Evolutionary conservation across 176 grass and related monocot genomes (phyloP), one percentile per base, ranked within the genome.

Genomic region (Triticum dicoccoides): DNA sequence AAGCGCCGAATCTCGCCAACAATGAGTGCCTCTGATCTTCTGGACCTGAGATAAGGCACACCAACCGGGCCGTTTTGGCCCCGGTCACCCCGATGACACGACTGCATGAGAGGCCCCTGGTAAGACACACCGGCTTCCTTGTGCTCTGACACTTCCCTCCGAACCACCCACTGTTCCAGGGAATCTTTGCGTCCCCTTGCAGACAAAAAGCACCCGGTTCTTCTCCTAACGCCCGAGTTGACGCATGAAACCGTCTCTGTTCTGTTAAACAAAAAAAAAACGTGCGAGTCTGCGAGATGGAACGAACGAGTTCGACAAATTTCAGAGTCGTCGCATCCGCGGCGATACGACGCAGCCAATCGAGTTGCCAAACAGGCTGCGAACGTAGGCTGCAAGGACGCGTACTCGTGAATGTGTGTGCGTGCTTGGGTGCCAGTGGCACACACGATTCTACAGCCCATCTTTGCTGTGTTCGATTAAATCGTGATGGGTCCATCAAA

Each of bases 161-260:
- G 3, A 78, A 56, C 51, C 6, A n/a, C 39, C 39, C 47, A 83
- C 72, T 61, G 58, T 65, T 83, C 49, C 51, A 51, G 9, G 73
- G 65, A 88, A 84, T 88, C 65, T 54, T 4, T 61, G 14, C 42
- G 10, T 70, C 81, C 29, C 64, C 29, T 64, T 11, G 49, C 75
- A 39, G 51, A 45, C 24, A 69, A n/a, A 69, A n/a, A 54, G 1
- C 3, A 9, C 13, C 49, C 0, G 34, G 18, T 41, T 73, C 33
- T 73, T 59, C 21, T 11, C 52, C 49, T 61, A 7, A 4, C 80
- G 9, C 5, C 18, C 2, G 38, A 61, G 65, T 8, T 68, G 54
- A 81, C 77, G 32, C 24, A 27, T 59, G 54, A 59, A 59, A 3
- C 54, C 54, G 54, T 59, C 18, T 21, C 54, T 8, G 15, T 54